Evolutionary conservation across 1,284 basidiomycete species (phyloP).

Genomic region (Porphyrellus sp.): DNA sequence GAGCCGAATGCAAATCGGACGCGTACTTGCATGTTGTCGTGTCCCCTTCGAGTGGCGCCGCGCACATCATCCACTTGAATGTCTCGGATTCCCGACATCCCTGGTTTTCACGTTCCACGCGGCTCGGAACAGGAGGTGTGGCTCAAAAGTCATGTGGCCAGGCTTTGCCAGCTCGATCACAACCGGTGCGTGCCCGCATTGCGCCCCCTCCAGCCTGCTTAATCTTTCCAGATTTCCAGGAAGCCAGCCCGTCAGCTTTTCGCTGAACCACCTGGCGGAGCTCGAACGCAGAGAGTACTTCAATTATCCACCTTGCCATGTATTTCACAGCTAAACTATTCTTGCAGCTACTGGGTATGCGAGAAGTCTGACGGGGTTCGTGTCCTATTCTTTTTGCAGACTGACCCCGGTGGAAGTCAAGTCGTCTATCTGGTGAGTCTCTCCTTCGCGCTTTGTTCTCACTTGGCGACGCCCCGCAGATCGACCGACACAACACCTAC

Average conservation of each 20-base stretch:
- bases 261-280: slow-evolving; percentile 61
- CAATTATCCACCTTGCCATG: slow-evolving; percentile 1
- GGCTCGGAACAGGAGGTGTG: slow-evolving; percentile 57
- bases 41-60: not conserved
- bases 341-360: slow-evolving; percentile 92
- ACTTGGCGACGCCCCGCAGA: slow-evolving; percentile 46
- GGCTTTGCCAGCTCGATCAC: slow-evolving; percentile 61
- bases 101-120: slow-evolving; percentile 54
- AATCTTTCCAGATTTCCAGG: slow-evolving; percentile 74
- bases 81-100: slow-evolving; percentile 60
- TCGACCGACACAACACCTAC: slow-evolving; percentile 93
- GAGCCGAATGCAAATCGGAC: not conserved
- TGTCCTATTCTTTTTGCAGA: slow-evolving; percentile 83
- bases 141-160: slow-evolving; percentile 62
- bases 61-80: slow-evolving; percentile 32
- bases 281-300: slow-evolving; percentile 83
- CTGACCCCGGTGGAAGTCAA: slow-evolving; percentile 66
- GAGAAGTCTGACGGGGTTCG: slow-evolving; percentile 99
- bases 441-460: not conserved
- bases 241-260: slow-evolving; percentile 90
- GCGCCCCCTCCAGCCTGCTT: slow-evolving; percentile 1
- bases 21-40: not conserved
- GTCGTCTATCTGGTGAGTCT: slow-evolving; percentile 74
- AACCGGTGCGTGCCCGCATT: slow-evolving; percentile 45
- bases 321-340: slow-evolving; percentile 5